phyloP scores from a whole-genome alignment of 768 basidiomycete genomes.

The Mycena olivaceomarginata region DNA sequence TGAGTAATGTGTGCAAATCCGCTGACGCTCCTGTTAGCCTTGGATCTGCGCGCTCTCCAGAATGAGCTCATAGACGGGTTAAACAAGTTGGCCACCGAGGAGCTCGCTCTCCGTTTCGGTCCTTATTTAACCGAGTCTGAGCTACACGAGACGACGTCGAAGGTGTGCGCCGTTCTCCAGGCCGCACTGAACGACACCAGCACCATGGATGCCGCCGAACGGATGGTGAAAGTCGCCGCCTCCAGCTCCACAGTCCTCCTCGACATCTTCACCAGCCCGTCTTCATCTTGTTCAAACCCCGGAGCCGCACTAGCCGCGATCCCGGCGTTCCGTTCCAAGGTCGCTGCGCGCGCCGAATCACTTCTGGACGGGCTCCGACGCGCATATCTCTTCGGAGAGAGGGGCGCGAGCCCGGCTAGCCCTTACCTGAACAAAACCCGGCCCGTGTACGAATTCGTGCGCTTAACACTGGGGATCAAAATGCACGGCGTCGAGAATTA shows the following conservation, averaged over 20 bases:
- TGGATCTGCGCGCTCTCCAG: conserved; percentile 89
- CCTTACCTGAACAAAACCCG: conserved; percentile 80
- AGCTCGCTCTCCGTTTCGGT: conserved; percentile 68
- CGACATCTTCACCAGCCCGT: conserved; percentile 71
- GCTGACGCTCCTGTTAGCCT: conserved; percentile 61
- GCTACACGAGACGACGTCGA: conserved; percentile 55
- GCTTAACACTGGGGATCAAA: conserved; percentile 80
- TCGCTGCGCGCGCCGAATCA: conserved; percentile 68
- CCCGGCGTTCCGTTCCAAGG: conserved; percentile 71
- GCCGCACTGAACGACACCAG: conserved; percentile 79
- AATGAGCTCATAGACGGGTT: conserved; percentile 75
- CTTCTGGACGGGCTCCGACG: conserved; percentile 70
- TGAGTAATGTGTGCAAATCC: neutral
- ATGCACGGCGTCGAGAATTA: conserved; percentile 91
- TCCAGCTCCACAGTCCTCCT: conserved; percentile 78
- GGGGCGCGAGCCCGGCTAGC: conserved; percentile 82
- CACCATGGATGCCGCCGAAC: conserved; percentile 80
- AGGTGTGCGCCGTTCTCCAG: conserved; percentile 65
- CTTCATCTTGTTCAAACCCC: conserved; percentile 53
- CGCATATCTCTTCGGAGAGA: conserved; percentile 75
- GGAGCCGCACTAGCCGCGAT: conserved; percentile 61
- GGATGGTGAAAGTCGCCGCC: conserved; percentile 84
- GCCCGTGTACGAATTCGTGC: conserved; percentile 86
- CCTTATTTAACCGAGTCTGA: conserved; percentile 58
- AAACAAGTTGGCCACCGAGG: conserved; percentile 66